Percentiles rank a stretch among this genome's conserved stretches.
Evolutionary conservation across 768 basidiomycete species (phyloP).

Genomic region (Rhodosporidiobolus sp.): DNA sequence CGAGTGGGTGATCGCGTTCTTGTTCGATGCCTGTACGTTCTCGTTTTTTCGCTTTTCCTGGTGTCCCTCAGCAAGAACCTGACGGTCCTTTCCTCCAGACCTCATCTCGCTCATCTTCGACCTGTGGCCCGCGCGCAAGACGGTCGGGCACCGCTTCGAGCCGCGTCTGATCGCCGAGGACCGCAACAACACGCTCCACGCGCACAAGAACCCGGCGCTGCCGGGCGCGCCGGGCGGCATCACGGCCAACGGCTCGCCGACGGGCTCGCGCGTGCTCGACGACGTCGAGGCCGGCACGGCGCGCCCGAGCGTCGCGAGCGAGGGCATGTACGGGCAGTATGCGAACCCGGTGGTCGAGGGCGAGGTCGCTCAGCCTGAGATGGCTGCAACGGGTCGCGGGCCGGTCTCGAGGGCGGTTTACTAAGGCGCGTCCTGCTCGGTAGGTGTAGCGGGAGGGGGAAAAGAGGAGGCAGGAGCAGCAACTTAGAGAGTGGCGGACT

Average conservation of each 20-base stretch:
- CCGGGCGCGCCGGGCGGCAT: slow-evolving; percentile 29
- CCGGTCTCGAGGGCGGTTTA: not conserved
- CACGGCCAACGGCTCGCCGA: not conserved
- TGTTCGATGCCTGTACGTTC: slow-evolving; percentile 24
- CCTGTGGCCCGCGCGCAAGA: slow-evolving; percentile 49
- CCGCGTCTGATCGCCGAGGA: slow-evolving; percentile 29
- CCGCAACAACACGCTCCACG: slow-evolving; percentile 29
- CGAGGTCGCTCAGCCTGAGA: slow-evolving; percentile 16
- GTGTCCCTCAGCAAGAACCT: not conserved
- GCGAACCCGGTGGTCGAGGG: not conserved
- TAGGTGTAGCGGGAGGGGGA: too few species aligned
- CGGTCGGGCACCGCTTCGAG: slow-evolving; percentile 22
- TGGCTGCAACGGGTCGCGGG: slow-evolving; percentile 16
- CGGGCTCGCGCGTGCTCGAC: not conserved
- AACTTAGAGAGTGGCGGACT: too few species aligned
- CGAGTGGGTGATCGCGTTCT: slow-evolving; percentile 50
- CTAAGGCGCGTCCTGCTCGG: not conserved
- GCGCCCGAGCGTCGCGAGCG: slow-evolving; percentile 18
- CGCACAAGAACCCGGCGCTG: slow-evolving; percentile 11
- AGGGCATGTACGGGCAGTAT: slow-evolving; percentile 8
- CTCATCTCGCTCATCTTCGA: slow-evolving; percentile 50
- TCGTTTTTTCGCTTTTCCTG: not conserved
- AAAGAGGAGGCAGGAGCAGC: too few species aligned
- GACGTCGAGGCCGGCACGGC: not conserved
- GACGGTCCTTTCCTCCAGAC: slow-evolving; percentile 43